Base-by-base conservation (phyloP, 208 protist species). In the Porcisia hertigi region DNA sequence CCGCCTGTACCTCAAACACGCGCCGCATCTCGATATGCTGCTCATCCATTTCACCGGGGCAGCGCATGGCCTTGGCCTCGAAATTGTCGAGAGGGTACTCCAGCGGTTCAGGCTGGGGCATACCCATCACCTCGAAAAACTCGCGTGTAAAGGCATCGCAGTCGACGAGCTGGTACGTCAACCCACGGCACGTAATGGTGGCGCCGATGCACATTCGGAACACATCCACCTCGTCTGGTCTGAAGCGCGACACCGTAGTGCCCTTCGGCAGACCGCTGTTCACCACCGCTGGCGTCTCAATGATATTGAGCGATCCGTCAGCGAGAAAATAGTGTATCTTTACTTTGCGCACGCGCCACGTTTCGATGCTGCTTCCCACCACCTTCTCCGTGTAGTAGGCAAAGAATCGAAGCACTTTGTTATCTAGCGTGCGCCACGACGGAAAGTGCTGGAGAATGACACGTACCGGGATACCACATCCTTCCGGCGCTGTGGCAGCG, bases 391-490 rank as follows among this genome's bases (percentile, higher is more conserved):
- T 83, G 84, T 99, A 98, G 83, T 97, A 99, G 39, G 85, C 97
- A 75, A 97, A 97, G 81, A 99, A 99, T 63, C 97, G 90, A 36
- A 99, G 90, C 16, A 98, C 96, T 71, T 99, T 98, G 67, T 96
- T 81, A 73, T 98, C 97, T 55, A 98, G 81, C 18, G 91, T 94
- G 12, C 97, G 86, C 94, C 94, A 98, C 41, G 90, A 81, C 8
- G 94, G 91, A 64, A 95, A 95, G 74, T 81, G 87, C 43, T 85
- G 71, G 16, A 95, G 84, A 63, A 97, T 91, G 69, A 88, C 81
- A 23, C 84, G 90, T 8, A 85, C 85, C 0, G 90, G 82, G 39
- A 93, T 92, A 36, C 90, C 90, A 58, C 90, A 94, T 45, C 88
- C 90, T 3, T 84, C 81, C 4, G 52, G 20, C 8, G n/a, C 25